Evolutionary conservation across 2,329 filamentous ascomycete genomes (phyloP).

Genomic region (Exserohilum turcica): DNA sequence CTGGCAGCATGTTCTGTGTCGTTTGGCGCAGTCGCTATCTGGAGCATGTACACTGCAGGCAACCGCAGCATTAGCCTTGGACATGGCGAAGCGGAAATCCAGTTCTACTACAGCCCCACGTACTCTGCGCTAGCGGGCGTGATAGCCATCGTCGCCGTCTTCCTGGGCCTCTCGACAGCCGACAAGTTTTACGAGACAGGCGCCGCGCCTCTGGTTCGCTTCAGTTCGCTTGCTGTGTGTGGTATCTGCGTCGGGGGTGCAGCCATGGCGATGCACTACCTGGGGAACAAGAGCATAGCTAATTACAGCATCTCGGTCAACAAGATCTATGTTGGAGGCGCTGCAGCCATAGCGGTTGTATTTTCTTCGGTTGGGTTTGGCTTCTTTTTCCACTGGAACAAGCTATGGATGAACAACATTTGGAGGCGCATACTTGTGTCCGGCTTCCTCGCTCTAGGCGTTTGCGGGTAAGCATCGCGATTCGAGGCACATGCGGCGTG

Average conservation of each 20-base stretch:
- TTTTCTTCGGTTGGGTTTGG: conserved; percentile 73
- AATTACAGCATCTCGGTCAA: conserved; percentile 74
- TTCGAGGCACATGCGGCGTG: background rate
- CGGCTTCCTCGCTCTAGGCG: conserved; percentile 70
- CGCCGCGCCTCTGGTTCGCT: conserved; percentile 33
- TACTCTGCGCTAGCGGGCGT: conserved; percentile 81
- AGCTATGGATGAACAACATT: conserved; percentile 77
- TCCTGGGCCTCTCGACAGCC: conserved; percentile 72
- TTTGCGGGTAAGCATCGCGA: conserved; percentile 65
- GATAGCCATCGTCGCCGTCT: conserved; percentile 75
- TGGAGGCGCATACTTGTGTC: conserved; percentile 74
- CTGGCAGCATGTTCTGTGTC: conserved; percentile 50
- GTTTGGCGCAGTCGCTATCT: conserved; percentile 57
- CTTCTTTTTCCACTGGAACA: conserved; percentile 77
- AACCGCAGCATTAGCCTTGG: conserved; percentile 78
- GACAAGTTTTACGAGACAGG: conserved; percentile 50
- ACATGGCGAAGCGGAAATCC: conserved; percentile 62
- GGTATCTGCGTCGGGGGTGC: conserved; percentile 74
- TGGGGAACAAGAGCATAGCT: conserved; percentile 80
- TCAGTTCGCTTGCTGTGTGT: conserved; percentile 55
- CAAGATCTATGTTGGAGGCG: conserved; percentile 65
- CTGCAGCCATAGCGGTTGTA: conserved; percentile 72
- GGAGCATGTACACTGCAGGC: conserved; percentile 76
- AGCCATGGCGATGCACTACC: conserved; percentile 85
- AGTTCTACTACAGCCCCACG: conserved; percentile 73